Evolutionary conservation across 495 filamentous ascomycete genomes (phyloP).

Genomic region (Aspergillus olivimuriae): DNA sequence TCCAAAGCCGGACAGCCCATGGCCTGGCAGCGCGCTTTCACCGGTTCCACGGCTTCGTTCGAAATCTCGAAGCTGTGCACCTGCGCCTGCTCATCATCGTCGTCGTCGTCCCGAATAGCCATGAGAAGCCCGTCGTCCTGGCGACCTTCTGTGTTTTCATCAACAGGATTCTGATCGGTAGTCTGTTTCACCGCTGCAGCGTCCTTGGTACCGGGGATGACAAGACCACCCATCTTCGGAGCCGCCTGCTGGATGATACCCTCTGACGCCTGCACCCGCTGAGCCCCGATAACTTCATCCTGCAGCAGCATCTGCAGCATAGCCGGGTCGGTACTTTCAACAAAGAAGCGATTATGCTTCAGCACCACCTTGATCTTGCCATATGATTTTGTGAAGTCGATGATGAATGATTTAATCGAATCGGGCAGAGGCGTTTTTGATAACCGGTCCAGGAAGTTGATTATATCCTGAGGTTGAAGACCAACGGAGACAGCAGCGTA

Average conservation of each 20-base stretch:
- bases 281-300: constrained; percentile 61
- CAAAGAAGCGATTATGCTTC: constrained; percentile 88
- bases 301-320: constrained; percentile 78
- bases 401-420: constrained; percentile 72
- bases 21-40: constrained; percentile 84
- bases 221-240: constrained; percentile 80
- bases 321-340: constrained; percentile 81
- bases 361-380: constrained; percentile 94
- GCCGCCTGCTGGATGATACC: constrained; percentile 74
- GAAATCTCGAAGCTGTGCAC: constrained; percentile 94
- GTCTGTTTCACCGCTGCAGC: constrained; percentile 77
- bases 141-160: constrained; percentile 19
- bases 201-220: constrained; percentile 92
- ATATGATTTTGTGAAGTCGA: constrained; percentile 78
- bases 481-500: constrained; percentile 95
- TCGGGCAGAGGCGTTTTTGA: constrained; percentile 80
- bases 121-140: constrained; percentile 55
- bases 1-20: constrained; percentile 84
- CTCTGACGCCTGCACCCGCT: constrained; percentile 56
- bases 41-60: constrained; percentile 67
- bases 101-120: constrained; percentile 67
- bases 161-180: constrained; percentile 32
- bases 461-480: constrained; percentile 79
- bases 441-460: constrained; percentile 76
- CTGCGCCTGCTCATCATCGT: constrained; percentile 84